Evolutionary conservation across 192 early-diverging fungal species (phyloP).

Genomic region (Rhizophlyctis rosea): DNA sequence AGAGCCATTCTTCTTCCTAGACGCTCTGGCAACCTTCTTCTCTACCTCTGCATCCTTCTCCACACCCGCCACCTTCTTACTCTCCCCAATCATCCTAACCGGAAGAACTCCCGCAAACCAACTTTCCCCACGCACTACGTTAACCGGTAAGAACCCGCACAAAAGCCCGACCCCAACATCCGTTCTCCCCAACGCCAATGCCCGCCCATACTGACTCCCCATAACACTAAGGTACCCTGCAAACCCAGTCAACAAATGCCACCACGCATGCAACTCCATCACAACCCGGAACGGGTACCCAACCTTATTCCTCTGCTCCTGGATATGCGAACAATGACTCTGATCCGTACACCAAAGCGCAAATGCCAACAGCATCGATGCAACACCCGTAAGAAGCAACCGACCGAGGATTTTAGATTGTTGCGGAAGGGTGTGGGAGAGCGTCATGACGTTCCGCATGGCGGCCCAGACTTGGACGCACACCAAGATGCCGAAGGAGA

Average conservation of each 20-base stretch:
- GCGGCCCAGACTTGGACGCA: conserved; percentile 20
- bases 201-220: conserved; percentile 14
- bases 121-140: too few species aligned
- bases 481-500: conserved; percentile 24
- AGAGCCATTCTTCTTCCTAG: too few species aligned
- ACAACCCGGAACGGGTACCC: conserved; percentile 50
- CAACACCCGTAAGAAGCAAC: conserved; percentile 22
- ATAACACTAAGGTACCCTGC: conserved; percentile 26
- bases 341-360: conserved; percentile 81
- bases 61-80: too few species aligned
- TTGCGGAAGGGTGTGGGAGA: conserved; percentile 9
- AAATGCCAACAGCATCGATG: conserved; percentile 40
- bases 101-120: conserved; percentile 12
- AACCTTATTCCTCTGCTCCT: conserved; percentile 42
- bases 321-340: conserved; percentile 58
- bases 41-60: too few species aligned
- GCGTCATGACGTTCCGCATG: conserved; percentile 26
- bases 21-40: too few species aligned
- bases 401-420: conserved; percentile 28
- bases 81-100: not conserved
- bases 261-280: conserved; percentile 46
- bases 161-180: conserved; percentile 34
- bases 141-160: too few species aligned
- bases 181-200: conserved; percentile 27
- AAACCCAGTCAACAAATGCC: conserved; percentile 43